These are phyloP conservation scores for Glycine latifolia DNA, from an alignment of 306 rosid genomes.

Conservation along the genomic window DNA sequence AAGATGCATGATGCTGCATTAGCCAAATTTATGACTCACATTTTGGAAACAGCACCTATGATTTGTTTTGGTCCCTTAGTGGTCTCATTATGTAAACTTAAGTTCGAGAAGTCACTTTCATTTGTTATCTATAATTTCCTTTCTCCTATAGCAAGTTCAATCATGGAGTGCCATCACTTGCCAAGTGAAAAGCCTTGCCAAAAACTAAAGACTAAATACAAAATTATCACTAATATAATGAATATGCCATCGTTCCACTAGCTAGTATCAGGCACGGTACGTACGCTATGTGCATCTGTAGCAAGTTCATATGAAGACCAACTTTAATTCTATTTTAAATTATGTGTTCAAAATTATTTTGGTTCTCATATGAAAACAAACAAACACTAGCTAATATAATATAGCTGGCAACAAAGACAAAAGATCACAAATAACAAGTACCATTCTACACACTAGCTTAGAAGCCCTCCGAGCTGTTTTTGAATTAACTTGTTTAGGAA, in stretches of 20 bases:
- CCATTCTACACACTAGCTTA: conserved; percentile 19
- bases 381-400: conserved; percentile 40
- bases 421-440: conserved; percentile 40
- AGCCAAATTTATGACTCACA: conserved; percentile 40
- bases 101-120: conserved; percentile 25
- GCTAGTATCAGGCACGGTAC: conserved; percentile 11
- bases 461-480: conserved; percentile 46
- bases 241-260: conserved; percentile 23
- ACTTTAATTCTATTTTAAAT: conserved; percentile 24
- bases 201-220: conserved; percentile 2
- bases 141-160: background rate
- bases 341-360: conserved; percentile 30
- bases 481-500: conserved; percentile 43
- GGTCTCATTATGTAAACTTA: conserved; percentile 13
- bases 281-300: background rate
- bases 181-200: background rate
- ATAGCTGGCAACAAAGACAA: conserved; percentile 48
- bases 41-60: conserved; percentile 46
- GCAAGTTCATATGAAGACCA: conserved; percentile 42
- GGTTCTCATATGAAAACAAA: conserved; percentile 48
- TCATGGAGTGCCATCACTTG: conserved; percentile 13
- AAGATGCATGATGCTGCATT: conserved; percentile 29
- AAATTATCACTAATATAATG: conserved; percentile 9
- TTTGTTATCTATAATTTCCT: background rate
- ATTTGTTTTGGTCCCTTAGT: conserved; percentile 11